Conservation (phyloP, 257 asterid species). For the Solanum acaule region DNA sequence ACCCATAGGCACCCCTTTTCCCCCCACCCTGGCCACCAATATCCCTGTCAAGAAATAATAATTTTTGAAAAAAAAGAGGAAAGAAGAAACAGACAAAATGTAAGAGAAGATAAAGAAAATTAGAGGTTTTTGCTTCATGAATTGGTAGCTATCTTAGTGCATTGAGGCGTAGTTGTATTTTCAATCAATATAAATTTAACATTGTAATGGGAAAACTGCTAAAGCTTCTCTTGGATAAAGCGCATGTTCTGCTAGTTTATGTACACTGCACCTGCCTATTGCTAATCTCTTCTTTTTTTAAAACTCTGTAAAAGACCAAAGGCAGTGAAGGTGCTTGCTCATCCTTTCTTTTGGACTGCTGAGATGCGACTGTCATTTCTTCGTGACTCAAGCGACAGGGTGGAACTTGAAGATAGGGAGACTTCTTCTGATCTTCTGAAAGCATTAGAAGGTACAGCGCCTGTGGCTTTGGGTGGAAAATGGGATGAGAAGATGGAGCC, state of each 20-base stretch:
- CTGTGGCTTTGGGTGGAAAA: conserved; percentile 59
- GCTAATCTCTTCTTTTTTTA: neutral
- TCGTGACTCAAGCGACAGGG: conserved; percentile 88
- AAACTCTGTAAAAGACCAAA: conserved; percentile 47
- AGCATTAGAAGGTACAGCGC: conserved; percentile 62
- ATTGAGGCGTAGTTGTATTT: neutral
- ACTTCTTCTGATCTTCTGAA: conserved; percentile 44
- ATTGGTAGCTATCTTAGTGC: neutral
- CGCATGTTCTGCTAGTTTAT: neutral
- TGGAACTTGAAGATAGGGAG: conserved; percentile 85
- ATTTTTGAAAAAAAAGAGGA: neutral
- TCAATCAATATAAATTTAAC: neutral
- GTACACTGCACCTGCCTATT: neutral
- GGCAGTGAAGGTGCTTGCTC: conserved; percentile 62
- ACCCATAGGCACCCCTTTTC: neutral
- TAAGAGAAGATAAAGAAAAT: neutral
- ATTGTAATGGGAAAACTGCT: neutral
- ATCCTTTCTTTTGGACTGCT: conserved; percentile 90
- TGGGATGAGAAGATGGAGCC: conserved; percentile 90
- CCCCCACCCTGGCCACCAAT: neutral
- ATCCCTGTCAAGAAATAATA: neutral
- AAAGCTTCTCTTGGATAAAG: neutral
- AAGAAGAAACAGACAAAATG: neutral
- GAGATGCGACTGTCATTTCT: conserved; percentile 83
- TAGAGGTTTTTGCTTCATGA: neutral